Base-by-base conservation (phyloP, 2,329 filamentous ascomycete species). In the Oidium heveae region DNA sequence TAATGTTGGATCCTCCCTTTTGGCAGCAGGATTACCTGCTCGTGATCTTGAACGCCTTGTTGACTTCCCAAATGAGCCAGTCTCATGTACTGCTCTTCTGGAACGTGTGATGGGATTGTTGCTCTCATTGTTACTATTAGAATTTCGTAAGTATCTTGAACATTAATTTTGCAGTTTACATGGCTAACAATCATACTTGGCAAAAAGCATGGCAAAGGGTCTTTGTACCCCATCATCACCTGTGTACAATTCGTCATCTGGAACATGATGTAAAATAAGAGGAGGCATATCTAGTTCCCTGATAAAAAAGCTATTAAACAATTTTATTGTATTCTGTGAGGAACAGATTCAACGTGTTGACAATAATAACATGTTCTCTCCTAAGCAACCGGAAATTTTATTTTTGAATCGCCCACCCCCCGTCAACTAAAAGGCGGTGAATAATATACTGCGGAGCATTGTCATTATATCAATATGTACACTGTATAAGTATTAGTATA, bases 51-150 rank as follows among this genome's bases (percentile, higher is more conserved):
- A 79, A 57, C 78, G 72, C 52, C 77, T 71, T 47, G 74, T 79
- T n/a, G 78, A 80, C 64, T 79, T 80, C 56, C 78, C 78, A 65
- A 82, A 82, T 2, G 78, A 78, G 43, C 78, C 78, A 2, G 76
- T 73, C 64, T 81, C 77, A 55, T 75, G 70, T n/a, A 72, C 70
- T 57, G 67, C 68, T 61, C 74, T 74, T 58, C 74, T 72, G 53
- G 71, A 69, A 63, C 75, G 72, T 41, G 69, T 66, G 60, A 64
- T 69, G 57, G 66, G 68, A 39, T 71, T 67, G 57, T 71, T 72
- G 18, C 71, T 73, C 61, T 76, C 77, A 63, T 72, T 72, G 64
- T 74, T 77, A 32, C 16, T 4, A 18, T 51, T 15, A 18, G 12
- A 34, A 9, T 8, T 18, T 20, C 12, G 20, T 36, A 13, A 51